Evolutionary conservation across 2,329 filamentous ascomycete genomes (phyloP), one percentile per base, ranked within the genome.

Genomic region (Pestalotiopsis sp.): DNA sequence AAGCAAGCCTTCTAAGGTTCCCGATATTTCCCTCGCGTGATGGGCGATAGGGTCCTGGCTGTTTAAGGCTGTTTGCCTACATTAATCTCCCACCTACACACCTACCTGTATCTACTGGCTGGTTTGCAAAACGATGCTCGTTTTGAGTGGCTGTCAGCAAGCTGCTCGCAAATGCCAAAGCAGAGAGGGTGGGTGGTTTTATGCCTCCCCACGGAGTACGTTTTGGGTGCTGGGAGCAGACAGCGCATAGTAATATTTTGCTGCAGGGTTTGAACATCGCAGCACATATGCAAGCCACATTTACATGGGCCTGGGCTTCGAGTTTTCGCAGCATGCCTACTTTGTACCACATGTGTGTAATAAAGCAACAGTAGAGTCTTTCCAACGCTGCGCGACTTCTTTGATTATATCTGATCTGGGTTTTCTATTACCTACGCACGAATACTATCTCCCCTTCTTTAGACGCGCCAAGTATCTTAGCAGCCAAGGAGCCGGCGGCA

Each of bases 241-340:
- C 26, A 14, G 56, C 22, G 22, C 10, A 17, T 24, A 26, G 56
- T 17, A 58, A 22, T 26, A 58, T 35, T 22, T 22, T 26, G 26
- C 6, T 26, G 22, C 56, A 58, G 56, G 26, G 26, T 58, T 13
- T 58, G 9, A 26, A 26, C 17, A 58, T 14, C 10, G 56, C 26
- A 58, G 56, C 26, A 58, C 13, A 26, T 26, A 65, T 57, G 63
- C 55, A 66, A 66, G 64, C 64, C 64, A 66, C 64, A 66, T n/a
- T 66, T 30, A 44, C 62, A 35, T 39, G 22, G 30, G 44, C 44
- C 44, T 52, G 17, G 44, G 17, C 17, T 20, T 52, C 44, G 6
- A 20, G 20, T 20, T 52, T 52, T 52, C 17, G 44, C 44, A 17
- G 44, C 20, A n/a, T 52, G 44, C 20, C 17, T 20, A 20, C 20